Percentiles rank a stretch among this genome's conserved stretches.
These are phyloP conservation scores for Cytidiella melzeri DNA, from an alignment of 768 basidiomycete genomes.

Conservation along the genomic window DNA sequence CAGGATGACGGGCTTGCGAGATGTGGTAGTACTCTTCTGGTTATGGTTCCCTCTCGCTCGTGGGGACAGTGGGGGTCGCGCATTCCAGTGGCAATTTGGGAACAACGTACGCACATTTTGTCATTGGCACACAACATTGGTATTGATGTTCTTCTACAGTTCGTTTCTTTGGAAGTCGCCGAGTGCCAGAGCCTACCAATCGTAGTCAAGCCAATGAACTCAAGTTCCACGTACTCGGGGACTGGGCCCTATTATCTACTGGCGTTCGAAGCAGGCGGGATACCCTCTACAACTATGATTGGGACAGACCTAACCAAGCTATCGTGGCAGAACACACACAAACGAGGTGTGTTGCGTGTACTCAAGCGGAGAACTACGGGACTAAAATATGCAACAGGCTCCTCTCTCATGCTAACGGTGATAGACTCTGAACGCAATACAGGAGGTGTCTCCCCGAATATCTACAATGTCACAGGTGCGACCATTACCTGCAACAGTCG, in stretches of 20 bases:
- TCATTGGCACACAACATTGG: no score
- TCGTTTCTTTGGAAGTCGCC: slow-evolving; percentile 19
- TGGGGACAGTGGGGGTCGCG: slow-evolving; percentile 4
- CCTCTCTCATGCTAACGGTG: slow-evolving; percentile 37
- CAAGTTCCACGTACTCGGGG: slow-evolving; percentile 17
- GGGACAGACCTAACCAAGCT: slow-evolving; percentile 29
- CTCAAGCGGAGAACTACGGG: no score
- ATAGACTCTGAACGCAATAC: slow-evolving; percentile 38
- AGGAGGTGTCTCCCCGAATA: slow-evolving; percentile 31
- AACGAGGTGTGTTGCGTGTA: slow-evolving; percentile 28
- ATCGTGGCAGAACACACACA: slow-evolving; percentile 34
- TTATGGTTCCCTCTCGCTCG: background rate
- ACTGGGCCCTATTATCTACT: slow-evolving; percentile 37
- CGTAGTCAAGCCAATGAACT: slow-evolving; percentile 19
- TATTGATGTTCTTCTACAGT: background rate
- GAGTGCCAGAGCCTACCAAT: slow-evolving; percentile 21
- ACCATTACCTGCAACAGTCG: background rate
- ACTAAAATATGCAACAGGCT: slow-evolving; percentile 29
- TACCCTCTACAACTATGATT: slow-evolving; percentile 28
- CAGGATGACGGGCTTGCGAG: background rate
- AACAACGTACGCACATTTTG: slow-evolving; percentile 20
- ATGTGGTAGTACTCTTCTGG: background rate
- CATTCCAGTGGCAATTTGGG: slow-evolving; percentile 30
- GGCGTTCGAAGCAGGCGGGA: slow-evolving; percentile 32
- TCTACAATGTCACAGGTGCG: slow-evolving; percentile 4